A percentile compares a stretch with the other conserved stretches of the same genome.
Conservation (phyloP, 208 protist genomes). For the Vickermania spadyakhi region DNA sequence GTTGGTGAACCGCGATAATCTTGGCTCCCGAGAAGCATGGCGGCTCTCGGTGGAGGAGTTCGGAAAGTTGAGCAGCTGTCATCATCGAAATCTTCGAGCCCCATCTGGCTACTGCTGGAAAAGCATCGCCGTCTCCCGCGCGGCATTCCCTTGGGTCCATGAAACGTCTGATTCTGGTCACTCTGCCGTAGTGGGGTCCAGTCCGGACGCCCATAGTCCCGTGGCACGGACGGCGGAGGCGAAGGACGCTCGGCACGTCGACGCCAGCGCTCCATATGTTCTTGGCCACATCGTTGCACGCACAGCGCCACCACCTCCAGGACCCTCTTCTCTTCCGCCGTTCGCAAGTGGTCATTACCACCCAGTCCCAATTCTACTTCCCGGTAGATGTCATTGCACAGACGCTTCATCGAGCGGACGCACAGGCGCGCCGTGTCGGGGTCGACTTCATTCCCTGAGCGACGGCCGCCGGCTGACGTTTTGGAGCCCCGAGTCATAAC, state of each 20-base stretch:
- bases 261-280: neutral
- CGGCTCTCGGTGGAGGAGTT: neutral
- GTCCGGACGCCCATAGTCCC: neutral
- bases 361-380: neutral
- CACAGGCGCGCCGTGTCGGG: neutral
- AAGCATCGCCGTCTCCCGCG: neutral
- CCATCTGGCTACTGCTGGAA: neutral
- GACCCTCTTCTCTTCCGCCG: neutral
- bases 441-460: neutral
- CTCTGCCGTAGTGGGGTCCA: neutral
- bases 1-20: neutral
- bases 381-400: neutral
- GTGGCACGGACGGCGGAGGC: neutral
- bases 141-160: neutral
- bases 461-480: neutral
- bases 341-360: neutral
- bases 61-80: neutral
- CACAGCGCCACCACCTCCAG: neutral
- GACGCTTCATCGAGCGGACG: neutral
- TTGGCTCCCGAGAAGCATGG: neutral
- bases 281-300: neutral
- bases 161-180: neutral
- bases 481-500: neutral
- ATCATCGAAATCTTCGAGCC: neutral
- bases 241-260: neutral